Base-by-base conservation (phyloP, 306 rosid species). In the Carpinus viminea region DNA sequence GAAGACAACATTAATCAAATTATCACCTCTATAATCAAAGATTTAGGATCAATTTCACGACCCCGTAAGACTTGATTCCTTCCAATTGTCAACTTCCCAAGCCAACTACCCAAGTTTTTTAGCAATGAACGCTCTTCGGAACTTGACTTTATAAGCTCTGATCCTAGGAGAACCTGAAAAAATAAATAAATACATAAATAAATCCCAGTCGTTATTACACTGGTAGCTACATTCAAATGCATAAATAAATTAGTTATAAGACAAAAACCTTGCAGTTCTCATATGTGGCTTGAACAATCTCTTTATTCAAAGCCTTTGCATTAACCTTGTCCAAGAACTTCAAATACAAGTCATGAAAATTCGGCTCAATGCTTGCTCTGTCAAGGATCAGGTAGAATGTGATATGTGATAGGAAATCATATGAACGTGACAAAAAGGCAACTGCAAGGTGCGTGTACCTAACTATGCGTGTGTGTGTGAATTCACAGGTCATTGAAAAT, bases 311-410 rank as follows among this genome's bases (percentile, higher is more conserved):
- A 70, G 90, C 82, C 84, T 90, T 96, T 4, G 96, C 90, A 89
- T 86, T 91, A 76, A 96, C 81, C 86, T 91, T 93, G 82, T 90
- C 99, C 68, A 96, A 81, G 82, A 96, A 93, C 83, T 91, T 96
- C 89, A 93, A 85, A 88, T 96, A 96, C 85, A 88, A 60, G 84
- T 96, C 99, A 74, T 96, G 99, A 81, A 93, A 96, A 89, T 96
- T 96, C 4, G 90, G 98, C 90, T 96, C 99, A 71, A 96, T 96
- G 88, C 99, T 96, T 70, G 98, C 98, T 87, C 99, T 96, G 89
- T 47, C 77, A 85, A 77, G 24, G 41, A 79, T 70, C 5, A 13
- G 11, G 80, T 34, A 4, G 24, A 36, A 69, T 31, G 31, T 47
- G 43, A 62, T 70, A 75, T 31, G 61, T 52, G 71, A 13, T n/a